Percentiles rank a stretch among this genome's conserved stretches.
phyloP scores from a whole-genome alignment of 116 monocot species.

The Dioscorea cayenensis region DNA sequence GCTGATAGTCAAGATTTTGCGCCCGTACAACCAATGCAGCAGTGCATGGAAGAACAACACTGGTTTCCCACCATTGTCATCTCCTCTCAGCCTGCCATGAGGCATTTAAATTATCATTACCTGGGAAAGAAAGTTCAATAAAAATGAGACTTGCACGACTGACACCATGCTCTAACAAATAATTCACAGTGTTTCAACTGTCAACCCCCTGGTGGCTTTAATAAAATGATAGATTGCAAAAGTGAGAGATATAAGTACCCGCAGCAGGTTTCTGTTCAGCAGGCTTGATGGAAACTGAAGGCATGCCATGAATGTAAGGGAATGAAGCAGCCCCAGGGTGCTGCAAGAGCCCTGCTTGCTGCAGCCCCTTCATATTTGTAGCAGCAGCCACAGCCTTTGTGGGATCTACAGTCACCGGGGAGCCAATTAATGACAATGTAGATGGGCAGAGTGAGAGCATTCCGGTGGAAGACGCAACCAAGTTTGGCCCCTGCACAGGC shows the following conservation, averaged over 20 bases:
- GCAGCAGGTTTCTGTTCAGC: constrained; percentile 11
- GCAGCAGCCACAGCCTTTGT: neutral
- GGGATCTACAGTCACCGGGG: neutral
- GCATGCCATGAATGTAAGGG: constrained; percentile 7
- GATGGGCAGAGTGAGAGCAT: neutral
- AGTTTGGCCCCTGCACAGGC: neutral
- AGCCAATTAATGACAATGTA: neutral
- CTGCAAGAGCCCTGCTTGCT: constrained; percentile 3
- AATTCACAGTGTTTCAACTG: too few species aligned
- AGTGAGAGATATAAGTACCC: constrained; percentile 1
- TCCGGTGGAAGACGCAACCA: neutral
- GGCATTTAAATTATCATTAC: constrained; percentile 33
- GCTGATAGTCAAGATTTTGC: too few species aligned
- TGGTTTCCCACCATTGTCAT: constrained; percentile 7
- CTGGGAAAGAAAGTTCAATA: constrained; percentile 6
- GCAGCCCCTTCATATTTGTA: constrained; percentile 3
- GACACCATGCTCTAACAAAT: too few species aligned
- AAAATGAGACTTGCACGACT: constrained; percentile 1
- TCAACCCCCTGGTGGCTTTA: too few species aligned
- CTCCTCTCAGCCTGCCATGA: constrained; percentile 37
- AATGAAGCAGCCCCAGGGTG: neutral
- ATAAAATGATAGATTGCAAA: neutral
- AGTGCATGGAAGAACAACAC: neutral
- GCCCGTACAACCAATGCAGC: too few species aligned
- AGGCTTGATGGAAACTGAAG: constrained; percentile 1